Evolutionary conservation across 2,329 filamentous ascomycete genomes (phyloP), one percentile per base, ranked within the genome.

Genomic region (Neopestalotiopsis rosae): DNA sequence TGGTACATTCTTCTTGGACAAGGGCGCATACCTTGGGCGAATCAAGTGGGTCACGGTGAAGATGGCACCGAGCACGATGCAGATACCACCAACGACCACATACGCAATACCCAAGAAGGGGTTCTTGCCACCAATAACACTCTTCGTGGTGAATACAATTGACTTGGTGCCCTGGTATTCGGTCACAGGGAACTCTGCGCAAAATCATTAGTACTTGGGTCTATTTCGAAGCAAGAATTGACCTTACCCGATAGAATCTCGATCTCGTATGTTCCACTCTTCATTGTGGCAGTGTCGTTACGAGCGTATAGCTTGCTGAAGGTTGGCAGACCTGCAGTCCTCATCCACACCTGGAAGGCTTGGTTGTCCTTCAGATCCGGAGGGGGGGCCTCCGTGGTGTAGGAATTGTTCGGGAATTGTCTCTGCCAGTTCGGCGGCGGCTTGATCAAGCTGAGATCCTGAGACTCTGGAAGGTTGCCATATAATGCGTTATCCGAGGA

Each of bases 331-430:
- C 95, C 96, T 30, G 96, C 96, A 1, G 97, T 97, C 75, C 96
- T 91, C 96, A 99, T 99, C 96, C 96, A 99, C 28, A 98, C 95
- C 82, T 98, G 95, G 80, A 99, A 97, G 58, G 90, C 90, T 79
- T 97, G 92, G 82, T 94, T 91, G 0, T 89, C 82, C 71, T 91
- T 87, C 20, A 98, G 80, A 74, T 96, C 82, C 0, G 94, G 94
- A 28, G 94, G 90, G 1, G 88, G 88, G 65, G 87, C 86, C 0
- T 88, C 82, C 0, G 84, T 79, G 3, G 88, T 91, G 77, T 97
- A 97, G 71, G 89, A 90, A 70, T 88, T 89, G 49, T 91, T 78
- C 6, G 91, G 91, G 73, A 92, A 97, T 69, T 89, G 87, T 13
- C 86, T 76, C 20, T 82, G 79, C 96, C 96, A 99, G 80, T 98